These are phyloP conservation scores for Komagataella pseudopastoris DNA, from an alignment of 805 yeast species.

Conservation along the genomic window DNA sequence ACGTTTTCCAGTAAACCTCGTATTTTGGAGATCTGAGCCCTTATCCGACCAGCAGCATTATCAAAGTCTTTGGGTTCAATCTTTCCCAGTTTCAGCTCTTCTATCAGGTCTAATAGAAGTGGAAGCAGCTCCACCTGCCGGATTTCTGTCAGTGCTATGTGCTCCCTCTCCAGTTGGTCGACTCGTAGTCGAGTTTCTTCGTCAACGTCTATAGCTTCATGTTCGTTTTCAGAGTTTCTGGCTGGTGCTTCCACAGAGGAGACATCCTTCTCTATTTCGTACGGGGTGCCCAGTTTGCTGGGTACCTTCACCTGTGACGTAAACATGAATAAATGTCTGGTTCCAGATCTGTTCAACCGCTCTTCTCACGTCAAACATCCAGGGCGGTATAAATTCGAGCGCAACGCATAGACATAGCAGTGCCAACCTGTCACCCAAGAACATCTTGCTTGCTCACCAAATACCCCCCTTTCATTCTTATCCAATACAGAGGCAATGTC, in stretches of 20 bases:
- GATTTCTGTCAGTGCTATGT: conserved; percentile 15
- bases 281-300: background rate
- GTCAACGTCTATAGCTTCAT: background rate
- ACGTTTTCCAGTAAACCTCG: conserved; percentile 22
- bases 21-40: conserved; percentile 24
- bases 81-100: conserved; percentile 23
- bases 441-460: background rate
- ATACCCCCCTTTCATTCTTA: no score
- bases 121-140: conserved; percentile 24
- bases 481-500: background rate
- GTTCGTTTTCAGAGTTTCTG: background rate
- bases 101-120: conserved; percentile 24
- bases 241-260: background rate
- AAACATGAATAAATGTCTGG: background rate
- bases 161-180: conserved; percentile 8
- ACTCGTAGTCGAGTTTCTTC: background rate
- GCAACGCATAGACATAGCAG: background rate
- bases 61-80: conserved; percentile 28
- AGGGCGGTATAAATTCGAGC: background rate
- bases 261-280: background rate
- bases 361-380: background rate
- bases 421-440: no score
- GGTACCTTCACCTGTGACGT: background rate
- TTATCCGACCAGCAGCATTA: conserved; percentile 30
- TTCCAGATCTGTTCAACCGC: background rate